phyloP scores from a whole-genome alignment of 495 filamentous ascomycete species.

The Aspergillus cavernicola region DNA sequence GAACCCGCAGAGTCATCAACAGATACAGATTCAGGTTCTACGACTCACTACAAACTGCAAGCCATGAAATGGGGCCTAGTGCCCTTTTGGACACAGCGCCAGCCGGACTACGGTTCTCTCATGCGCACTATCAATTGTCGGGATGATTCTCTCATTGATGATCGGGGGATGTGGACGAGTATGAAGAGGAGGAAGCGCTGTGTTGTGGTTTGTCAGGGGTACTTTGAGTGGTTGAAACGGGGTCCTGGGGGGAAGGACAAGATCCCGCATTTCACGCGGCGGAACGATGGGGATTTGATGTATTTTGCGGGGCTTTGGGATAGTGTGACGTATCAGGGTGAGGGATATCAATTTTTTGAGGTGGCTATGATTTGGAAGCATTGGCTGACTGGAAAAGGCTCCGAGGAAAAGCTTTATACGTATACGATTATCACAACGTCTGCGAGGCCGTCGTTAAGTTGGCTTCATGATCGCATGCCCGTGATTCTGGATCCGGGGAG shows the following conservation, averaged over 20 bases:
- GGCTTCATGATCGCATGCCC: constrained; percentile 93
- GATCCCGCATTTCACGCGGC: constrained; percentile 75
- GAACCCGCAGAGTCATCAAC: not conserved
- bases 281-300: constrained; percentile 81
- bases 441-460: constrained; percentile 72
- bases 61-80: constrained; percentile 92
- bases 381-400: constrained; percentile 24
- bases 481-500: constrained; percentile 80
- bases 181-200: constrained; percentile 91
- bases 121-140: constrained; percentile 94
- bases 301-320: constrained; percentile 92
- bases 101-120: constrained; percentile 68
- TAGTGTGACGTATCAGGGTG: constrained; percentile 75
- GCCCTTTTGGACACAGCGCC: constrained; percentile 87
- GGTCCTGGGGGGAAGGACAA: constrained; percentile 67
- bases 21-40: constrained; percentile 27
- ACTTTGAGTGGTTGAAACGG: constrained; percentile 95
- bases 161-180: constrained; percentile 80
- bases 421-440: constrained; percentile 92
- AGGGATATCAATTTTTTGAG: constrained; percentile 11
- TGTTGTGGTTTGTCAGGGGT: constrained; percentile 82
- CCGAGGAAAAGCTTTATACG: constrained; percentile 68
- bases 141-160: constrained; percentile 75
- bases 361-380: too few species aligned
- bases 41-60: constrained; percentile 75